Evolutionary conservation across 768 basidiomycete species (phyloP).

Genomic region (Melanogaster broomeanus): DNA sequence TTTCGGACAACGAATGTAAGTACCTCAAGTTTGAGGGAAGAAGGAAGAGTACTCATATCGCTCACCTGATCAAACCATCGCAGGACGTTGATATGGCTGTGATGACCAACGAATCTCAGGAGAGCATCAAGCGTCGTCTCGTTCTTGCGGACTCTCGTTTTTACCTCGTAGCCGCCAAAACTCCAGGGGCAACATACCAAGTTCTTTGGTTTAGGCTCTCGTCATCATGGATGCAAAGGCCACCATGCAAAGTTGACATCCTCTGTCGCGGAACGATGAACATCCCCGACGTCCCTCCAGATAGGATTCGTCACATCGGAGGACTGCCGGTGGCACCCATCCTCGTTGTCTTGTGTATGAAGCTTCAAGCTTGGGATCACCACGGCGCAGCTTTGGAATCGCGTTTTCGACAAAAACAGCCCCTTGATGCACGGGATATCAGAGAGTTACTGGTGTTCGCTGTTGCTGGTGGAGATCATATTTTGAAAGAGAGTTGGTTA

Average conservation of each 20-base stretch:
- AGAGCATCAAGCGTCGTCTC: constrained; percentile 41
- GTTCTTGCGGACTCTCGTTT: constrained; percentile 33
- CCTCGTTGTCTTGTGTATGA: constrained; percentile 40
- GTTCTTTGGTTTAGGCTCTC: constrained; percentile 41
- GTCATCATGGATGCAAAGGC: constrained; percentile 3
- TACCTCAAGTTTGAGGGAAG: constrained; percentile 3
- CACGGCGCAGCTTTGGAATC: constrained; percentile 33
- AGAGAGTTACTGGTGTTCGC: constrained; percentile 41
- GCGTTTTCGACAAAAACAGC: constrained; percentile 39
- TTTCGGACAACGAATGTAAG: constrained; percentile 38
- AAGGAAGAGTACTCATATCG: neutral
- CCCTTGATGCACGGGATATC: constrained; percentile 44
- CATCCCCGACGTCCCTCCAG: constrained; percentile 34
- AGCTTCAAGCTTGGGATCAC: constrained; percentile 45
- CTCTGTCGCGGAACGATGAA: constrained; percentile 38
- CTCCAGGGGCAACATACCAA: constrained; percentile 41
- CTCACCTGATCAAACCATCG: neutral
- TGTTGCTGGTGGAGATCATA: constrained; percentile 10
- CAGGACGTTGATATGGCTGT: constrained; percentile 53
- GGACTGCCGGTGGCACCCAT: constrained; percentile 41
- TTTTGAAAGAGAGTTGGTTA: constrained; percentile 23
- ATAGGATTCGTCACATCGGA: constrained; percentile 12
- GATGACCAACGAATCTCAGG: constrained; percentile 36
- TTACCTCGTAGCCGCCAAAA: constrained; percentile 38
- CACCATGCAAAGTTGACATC: constrained; percentile 41